Base-by-base conservation (phyloP, 73 alveolate genomes). In the Paramecium caudatum region DNA sequence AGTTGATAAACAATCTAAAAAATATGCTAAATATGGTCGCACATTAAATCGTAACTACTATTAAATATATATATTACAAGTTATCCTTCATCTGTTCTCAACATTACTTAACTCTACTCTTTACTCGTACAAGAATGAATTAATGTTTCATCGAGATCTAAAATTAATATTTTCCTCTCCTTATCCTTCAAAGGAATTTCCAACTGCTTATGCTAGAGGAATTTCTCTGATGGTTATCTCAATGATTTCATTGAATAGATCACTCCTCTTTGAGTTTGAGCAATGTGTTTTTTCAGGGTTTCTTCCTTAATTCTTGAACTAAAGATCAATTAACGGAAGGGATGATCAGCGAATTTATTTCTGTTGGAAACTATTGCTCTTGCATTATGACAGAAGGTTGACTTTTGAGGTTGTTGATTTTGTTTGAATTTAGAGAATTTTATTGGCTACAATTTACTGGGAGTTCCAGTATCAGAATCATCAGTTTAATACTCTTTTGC, bases 141-240 rank as follows among this genome's bases (percentile, higher is more conserved):
- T 37, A 95, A 65, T 30, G 98, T 95, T 62, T 95, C 98, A 91
- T 95, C 98, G 12, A 95, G 46, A 82, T 95, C 98, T 63, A 95
- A 91, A 7, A 95, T 87, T 8, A 95, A 47, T 1, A 95, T 94
- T 82, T 95, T 95, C 80, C 90, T 91, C 34, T 69, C 48, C 27
- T 78, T 45, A 8, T 69, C 90, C 74, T 80, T 15, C 23, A 70
- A 23, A 19, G 82, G 69, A 5, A 86, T 6, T 2, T 17, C 69
- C 2, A 86, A 87, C 33, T 62, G 1, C 30, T 86, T 86, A 1
- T 47, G 25, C 23, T 37, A 33, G 1, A 84, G 13, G 17, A 61
- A 84, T 62, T 61, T 84, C 1, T 84, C 92, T 12, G 92, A 84
- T 36, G 92, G 92, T 1, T 74, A 70, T 37, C 41, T 84, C 19